Percentiles rank a stretch among this genome's conserved stretches.
phyloP scores from a whole-genome alignment of 1,139 yeast species.

The Yamadazyma jaroonii region DNA sequence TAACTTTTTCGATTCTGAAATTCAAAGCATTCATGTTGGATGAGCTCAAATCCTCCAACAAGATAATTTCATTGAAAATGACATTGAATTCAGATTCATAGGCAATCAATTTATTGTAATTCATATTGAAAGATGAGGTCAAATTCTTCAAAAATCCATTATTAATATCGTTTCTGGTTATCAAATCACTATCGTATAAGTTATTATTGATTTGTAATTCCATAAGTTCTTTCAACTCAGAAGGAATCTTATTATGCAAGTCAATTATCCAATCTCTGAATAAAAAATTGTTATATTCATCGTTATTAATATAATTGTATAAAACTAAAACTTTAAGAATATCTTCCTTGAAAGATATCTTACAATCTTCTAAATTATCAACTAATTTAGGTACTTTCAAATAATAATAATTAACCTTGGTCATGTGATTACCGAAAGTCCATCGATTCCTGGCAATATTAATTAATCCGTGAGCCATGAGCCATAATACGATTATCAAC shows the following conservation, averaged over 20 bases:
- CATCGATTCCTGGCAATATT: constrained; percentile 62
- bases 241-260: constrained; percentile 32
- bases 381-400: constrained; percentile 54
- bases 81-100: constrained; percentile 40
- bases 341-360: constrained; percentile 60
- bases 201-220: constrained; percentile 30
- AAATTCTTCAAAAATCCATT: constrained; percentile 32
- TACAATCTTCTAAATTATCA: constrained; percentile 65
- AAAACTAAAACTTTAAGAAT: constrained; percentile 59
- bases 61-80: constrained; percentile 30
- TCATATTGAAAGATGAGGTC: constrained; percentile 35
- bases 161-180: constrained; percentile 38
- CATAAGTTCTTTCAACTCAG: constrained; percentile 32
- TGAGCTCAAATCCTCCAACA: constrained; percentile 41
- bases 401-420: constrained; percentile 45
- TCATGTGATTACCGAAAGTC: constrained; percentile 43
- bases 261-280: constrained; percentile 44
- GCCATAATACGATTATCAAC: constrained; percentile 71
- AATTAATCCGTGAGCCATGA: constrained; percentile 81
- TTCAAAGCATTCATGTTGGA: constrained; percentile 22
- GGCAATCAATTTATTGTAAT: constrained; percentile 39
- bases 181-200: constrained; percentile 15
- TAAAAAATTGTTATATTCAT: constrained; percentile 26
- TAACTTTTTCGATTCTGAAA: constrained; percentile 24
- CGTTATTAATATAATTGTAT: constrained; percentile 32